Conservation (phyloP, 1,284 basidiomycete species). For the Thecaphora thlaspeos region DNA sequence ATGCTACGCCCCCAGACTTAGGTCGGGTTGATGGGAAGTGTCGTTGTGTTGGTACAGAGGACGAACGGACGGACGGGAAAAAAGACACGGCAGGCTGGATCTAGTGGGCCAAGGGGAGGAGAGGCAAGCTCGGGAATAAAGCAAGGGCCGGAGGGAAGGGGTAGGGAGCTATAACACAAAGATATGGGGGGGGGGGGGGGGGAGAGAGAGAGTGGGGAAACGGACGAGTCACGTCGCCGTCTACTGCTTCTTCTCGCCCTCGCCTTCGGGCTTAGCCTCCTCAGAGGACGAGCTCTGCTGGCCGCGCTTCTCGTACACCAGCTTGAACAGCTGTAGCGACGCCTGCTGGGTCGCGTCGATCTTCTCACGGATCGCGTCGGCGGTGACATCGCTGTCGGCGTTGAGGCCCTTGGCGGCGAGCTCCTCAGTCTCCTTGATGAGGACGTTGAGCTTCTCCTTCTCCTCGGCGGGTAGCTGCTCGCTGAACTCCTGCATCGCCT, state of each 20-base stretch:
- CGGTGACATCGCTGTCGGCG: constrained; percentile 76
- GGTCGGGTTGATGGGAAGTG: too few species aligned
- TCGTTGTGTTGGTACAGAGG: too few species aligned
- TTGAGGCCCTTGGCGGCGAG: constrained; percentile 87
- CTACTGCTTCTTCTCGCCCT: constrained; percentile 55
- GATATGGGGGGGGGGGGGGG: neutral
- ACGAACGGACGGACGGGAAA: too few species aligned
- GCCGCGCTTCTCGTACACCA: constrained; percentile 91
- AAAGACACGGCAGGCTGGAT: too few species aligned
- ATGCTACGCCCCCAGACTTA: too few species aligned
- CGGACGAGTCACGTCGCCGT: neutral
- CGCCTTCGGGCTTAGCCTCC: constrained; percentile 30
- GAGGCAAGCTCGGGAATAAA: neutral
- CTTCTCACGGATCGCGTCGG: constrained; percentile 87
- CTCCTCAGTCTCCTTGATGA: constrained; percentile 82
- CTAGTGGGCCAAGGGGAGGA: too few species aligned
- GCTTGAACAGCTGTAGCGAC: constrained; percentile 95
- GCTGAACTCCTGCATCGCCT: constrained; percentile 96
- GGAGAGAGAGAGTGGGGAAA: neutral
- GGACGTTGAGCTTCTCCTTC: constrained; percentile 75
- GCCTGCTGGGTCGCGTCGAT: constrained; percentile 95
- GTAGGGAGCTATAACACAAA: constrained; percentile 4
- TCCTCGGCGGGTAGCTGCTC: constrained; percentile 89
- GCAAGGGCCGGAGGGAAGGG: constrained; percentile 1
- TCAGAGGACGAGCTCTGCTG: constrained; percentile 62